Conservation (phyloP, 2,329 filamentous ascomycete species). For the Epichloe scottii region DNA sequence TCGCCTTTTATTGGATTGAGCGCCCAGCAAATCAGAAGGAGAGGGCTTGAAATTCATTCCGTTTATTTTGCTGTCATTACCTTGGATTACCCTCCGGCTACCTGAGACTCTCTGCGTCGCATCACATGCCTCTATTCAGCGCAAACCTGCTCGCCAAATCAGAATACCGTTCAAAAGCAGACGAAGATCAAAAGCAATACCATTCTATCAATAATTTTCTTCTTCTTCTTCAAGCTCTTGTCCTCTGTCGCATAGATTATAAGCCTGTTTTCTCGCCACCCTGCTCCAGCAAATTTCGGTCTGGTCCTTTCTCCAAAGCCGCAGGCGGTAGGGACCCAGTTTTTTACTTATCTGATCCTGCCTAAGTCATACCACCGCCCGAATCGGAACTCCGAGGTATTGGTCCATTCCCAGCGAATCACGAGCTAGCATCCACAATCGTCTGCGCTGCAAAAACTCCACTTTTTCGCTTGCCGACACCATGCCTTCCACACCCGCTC, state of each 20-base stretch:
- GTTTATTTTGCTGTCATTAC: neutral
- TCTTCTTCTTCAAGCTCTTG: neutral
- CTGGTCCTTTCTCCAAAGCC: neutral
- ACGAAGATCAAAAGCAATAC: neutral
- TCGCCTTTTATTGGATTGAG: neutral
- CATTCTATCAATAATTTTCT: neutral
- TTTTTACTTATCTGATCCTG: constrained; percentile 6
- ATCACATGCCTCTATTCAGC: neutral
- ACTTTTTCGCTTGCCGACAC: constrained; percentile 7
- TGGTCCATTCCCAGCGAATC: constrained; percentile 6
- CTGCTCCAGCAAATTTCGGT: neutral
- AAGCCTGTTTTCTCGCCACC: neutral
- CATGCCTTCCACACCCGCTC: constrained; percentile 13
- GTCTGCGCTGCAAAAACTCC: constrained; percentile 7
- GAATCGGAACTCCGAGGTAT: constrained; percentile 17
- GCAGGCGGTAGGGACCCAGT: neutral
- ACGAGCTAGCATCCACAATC: neutral
- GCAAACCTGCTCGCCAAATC: constrained; percentile 2
- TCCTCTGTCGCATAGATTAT: too few species aligned
- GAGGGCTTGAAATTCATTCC: neutral
- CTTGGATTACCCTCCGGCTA: neutral
- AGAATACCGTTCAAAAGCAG: neutral
- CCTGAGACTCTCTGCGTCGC: neutral
- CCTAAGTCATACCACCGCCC: constrained; percentile 1
- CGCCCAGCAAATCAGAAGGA: neutral